phyloP scores from a whole-genome alignment of 106 monocot species.

The Dendrobium officinale region DNA sequence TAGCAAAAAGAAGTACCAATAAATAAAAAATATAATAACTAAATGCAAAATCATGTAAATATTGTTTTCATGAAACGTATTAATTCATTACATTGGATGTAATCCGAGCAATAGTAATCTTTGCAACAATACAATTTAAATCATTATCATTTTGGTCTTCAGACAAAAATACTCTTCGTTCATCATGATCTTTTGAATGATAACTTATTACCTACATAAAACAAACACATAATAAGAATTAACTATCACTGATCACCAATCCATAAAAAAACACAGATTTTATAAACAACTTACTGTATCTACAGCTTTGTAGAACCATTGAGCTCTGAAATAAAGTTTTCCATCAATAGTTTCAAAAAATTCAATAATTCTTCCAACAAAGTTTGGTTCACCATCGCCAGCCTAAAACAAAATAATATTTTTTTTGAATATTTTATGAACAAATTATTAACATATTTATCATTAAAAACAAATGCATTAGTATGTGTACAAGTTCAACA shows the following conservation, averaged over 20 bases:
- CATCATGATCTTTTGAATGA: conserved; percentile 21
- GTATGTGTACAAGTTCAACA: not conserved
- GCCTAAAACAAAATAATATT: conserved; percentile 8
- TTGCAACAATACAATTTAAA: conserved; percentile 24
- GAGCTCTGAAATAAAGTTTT: conserved; percentile 20
- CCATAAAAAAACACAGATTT: not conserved
- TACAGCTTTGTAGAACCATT: conserved; percentile 29
- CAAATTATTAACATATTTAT: not conserved
- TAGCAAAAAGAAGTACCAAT: not conserved
- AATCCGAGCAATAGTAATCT: conserved; percentile 17
- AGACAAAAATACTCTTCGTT: conserved; percentile 27
- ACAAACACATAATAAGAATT: not conserved
- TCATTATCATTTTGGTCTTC: conserved; percentile 30
- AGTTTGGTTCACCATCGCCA: conserved; percentile 18
- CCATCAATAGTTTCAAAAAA: conserved; percentile 17
- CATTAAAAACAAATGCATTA: not conserved
- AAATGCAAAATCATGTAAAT: not conserved
- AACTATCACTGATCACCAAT: not conserved
- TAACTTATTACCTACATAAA: conserved; percentile 22
- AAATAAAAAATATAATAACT: not conserved
- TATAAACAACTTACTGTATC: conserved; percentile 22
- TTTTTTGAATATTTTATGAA: not conserved
- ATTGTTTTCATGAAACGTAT: not conserved
- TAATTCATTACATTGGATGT: conserved; percentile 10
- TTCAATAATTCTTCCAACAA: conserved; percentile 31